A percentile compares a stretch with the other conserved stretches of the same genome.
phyloP scores from a whole-genome alignment of 495 filamentous ascomycete species.

The Aspergillus ostianus region DNA sequence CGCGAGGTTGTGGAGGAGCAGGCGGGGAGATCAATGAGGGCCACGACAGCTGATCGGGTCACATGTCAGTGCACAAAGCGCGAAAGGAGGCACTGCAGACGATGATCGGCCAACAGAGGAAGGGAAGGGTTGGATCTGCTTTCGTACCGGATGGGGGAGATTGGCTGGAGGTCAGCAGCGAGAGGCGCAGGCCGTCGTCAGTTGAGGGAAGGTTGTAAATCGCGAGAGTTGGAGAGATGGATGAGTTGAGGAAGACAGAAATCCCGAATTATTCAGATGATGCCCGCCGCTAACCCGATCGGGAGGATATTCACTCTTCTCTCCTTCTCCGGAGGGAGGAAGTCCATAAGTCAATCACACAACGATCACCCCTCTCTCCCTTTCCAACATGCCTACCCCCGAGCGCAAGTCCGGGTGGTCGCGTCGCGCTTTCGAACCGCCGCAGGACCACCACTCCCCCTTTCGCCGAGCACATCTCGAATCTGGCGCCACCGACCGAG shows the following conservation, averaged over 20 bases:
- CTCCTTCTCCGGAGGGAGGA: too few species aligned
- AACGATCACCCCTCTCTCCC: background rate
- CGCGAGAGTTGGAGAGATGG: too few species aligned
- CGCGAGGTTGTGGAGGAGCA: background rate
- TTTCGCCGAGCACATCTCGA: constrained; percentile 34
- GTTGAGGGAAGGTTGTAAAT: too few species aligned
- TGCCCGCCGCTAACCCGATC: constrained; percentile 18
- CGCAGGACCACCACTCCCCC: constrained; percentile 27
- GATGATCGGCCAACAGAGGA: background rate
- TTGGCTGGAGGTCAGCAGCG: background rate
- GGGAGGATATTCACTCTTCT: constrained; percentile 1
- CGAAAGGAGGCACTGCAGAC: constrained; percentile 3
- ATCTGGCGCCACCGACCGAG: constrained; percentile 26
- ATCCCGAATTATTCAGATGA: too few species aligned
- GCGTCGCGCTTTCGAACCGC: constrained; percentile 32
- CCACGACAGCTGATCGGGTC: constrained; percentile 31
- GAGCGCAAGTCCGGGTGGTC: constrained; percentile 22
- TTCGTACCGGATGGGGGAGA: background rate
- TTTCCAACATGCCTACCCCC: constrained; percentile 26
- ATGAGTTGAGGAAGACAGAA: background rate
- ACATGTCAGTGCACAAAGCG: constrained; percentile 28
- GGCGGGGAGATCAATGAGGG: constrained; percentile 12
- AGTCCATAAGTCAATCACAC: background rate
- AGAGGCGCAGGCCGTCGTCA: too few species aligned
- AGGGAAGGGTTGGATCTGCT: background rate